Evolutionary conservation across 2,329 filamentous ascomycete genomes (phyloP).

Genomic region (Endoconidiophora polonica): DNA sequence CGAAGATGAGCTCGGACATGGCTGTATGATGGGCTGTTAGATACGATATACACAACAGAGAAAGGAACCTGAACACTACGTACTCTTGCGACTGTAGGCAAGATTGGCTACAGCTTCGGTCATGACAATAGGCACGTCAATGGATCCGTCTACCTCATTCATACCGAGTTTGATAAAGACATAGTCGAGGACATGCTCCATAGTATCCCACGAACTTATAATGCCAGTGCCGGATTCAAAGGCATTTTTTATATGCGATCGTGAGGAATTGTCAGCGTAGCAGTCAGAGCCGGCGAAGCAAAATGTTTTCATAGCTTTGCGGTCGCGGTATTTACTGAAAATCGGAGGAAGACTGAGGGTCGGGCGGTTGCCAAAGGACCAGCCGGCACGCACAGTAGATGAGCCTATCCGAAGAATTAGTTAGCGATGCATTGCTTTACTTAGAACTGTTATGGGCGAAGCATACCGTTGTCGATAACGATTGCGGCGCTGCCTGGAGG

Average conservation of each 20-base stretch:
- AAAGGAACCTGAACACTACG: slow-evolving; percentile 19
- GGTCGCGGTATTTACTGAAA: slow-evolving; percentile 88
- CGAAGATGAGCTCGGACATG: slow-evolving; percentile 95
- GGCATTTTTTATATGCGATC: slow-evolving; percentile 75
- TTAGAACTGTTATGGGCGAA: neutral
- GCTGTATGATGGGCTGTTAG: slow-evolving; percentile 31
- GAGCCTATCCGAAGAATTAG: slow-evolving; percentile 42
- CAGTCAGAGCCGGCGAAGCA: slow-evolving; percentile 86
- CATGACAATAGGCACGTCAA: slow-evolving; percentile 83
- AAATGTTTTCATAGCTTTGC: slow-evolving; percentile 81
- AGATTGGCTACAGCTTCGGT: slow-evolving; percentile 90
- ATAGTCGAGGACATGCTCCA: slow-evolving; percentile 90
- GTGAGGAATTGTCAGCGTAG: slow-evolving; percentile 83
- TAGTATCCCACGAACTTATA: slow-evolving; percentile 93
- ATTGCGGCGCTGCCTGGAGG: slow-evolving; percentile 53
- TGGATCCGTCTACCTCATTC: slow-evolving; percentile 52
- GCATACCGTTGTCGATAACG: slow-evolving; percentile 88
- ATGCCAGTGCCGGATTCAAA: slow-evolving; percentile 86
- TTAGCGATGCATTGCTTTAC: slow-evolving; percentile 13
- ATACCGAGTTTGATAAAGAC: slow-evolving; percentile 87
- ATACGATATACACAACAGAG: neutral
- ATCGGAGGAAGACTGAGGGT: slow-evolving; percentile 70
- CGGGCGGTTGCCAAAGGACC: slow-evolving; percentile 81
- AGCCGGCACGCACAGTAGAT: slow-evolving; percentile 76
- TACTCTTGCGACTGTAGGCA: slow-evolving; percentile 75